These are phyloP conservation scores for Neoascochyta sp. DNA, from an alignment of 2,329 filamentous ascomycete species.

Conservation along the genomic window DNA sequence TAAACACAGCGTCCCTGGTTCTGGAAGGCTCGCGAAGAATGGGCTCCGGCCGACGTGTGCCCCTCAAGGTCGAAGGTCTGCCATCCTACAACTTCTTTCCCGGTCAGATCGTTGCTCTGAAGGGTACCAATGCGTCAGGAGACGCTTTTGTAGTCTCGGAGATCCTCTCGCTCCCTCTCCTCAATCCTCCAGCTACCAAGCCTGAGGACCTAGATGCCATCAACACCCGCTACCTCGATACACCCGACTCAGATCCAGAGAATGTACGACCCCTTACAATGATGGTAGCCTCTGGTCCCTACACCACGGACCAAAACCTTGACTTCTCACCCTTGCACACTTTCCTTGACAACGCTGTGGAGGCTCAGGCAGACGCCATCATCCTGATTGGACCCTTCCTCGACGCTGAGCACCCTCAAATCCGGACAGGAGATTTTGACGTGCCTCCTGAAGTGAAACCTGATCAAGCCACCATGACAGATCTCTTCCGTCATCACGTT, in stretches of 20 bases:
- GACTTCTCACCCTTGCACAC: slow-evolving; percentile 83
- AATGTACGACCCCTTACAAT: slow-evolving; percentile 65
- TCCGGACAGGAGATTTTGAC: slow-evolving; percentile 57
- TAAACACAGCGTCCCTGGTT: slow-evolving; percentile 80
- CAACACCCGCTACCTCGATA: slow-evolving; percentile 64
- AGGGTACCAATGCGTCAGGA: slow-evolving; percentile 82
- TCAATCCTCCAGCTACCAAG: slow-evolving; percentile 70
- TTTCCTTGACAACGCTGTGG: slow-evolving; percentile 72
- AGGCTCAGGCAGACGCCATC: slow-evolving; percentile 71
- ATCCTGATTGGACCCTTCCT: slow-evolving; percentile 85
- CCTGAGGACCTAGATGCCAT: slow-evolving; percentile 63
- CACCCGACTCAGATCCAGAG: slow-evolving; percentile 51
- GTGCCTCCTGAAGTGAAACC: slow-evolving; percentile 47
- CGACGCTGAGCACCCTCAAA: slow-evolving; percentile 83
- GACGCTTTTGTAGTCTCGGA: slow-evolving; percentile 77
- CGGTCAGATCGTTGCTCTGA: slow-evolving; percentile 85
- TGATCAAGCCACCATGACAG: slow-evolving; percentile 74
- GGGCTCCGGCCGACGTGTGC: slow-evolving; percentile 77
- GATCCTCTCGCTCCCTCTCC: slow-evolving; percentile 68
- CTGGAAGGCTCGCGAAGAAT: slow-evolving; percentile 82
- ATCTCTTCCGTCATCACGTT: slow-evolving; percentile 79
- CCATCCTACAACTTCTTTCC: slow-evolving; percentile 81
- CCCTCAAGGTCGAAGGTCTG: slow-evolving; percentile 69
- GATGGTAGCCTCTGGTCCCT: slow-evolving; percentile 79
- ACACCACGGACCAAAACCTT: slow-evolving; percentile 87